Evolutionary conservation across 176 grass and related monocot species (phyloP), one percentile per base, ranked within the genome.

Genomic region (Echinochloa phyllopogon): DNA sequence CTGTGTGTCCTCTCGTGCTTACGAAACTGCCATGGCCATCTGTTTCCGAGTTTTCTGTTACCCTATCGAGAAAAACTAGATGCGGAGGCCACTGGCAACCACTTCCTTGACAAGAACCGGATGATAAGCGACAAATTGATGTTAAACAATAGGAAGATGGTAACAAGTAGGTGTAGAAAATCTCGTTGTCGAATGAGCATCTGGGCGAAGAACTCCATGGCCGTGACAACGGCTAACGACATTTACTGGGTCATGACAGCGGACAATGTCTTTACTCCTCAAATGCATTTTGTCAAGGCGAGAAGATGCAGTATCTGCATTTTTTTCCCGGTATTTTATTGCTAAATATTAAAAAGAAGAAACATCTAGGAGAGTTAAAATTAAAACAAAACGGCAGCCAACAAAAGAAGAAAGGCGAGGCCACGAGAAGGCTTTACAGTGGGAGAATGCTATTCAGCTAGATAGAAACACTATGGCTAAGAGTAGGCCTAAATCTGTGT

Each of bases 221-320:
- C 4, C 20, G 24, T 8, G 64, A 69, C 62, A 78, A 85, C 74
- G 83, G 74, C 74, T 85, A 70, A 5, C 39, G 11, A 48, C 65
- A 59, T 6, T 47, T 37, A 33, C n/a, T 27, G 37, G 16, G 45
- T 42, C 39, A 15, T 20, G 39, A n/a, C 24, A 4, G 65, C 21
- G 40, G 7, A 57, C 38, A 5, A 9, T 36, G 36, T 60, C 53
- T 33, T 33, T 25, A 6, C 2, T 27, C 27, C 21, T 39, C 53
- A 42, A 43, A 9, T 16, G 17, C 17, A 8, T 65, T n/a, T 38
- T 24, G 27, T 52, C 45, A 67, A 80, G 42, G 29, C 29, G 29
- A 33, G 29, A 33, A 33, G 29, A 33, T 33, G 29, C 29, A 33
- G 29, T 33, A 33, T 33, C 29, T 33, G 29, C 29, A n/a, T n/a